A percentile compares a stretch with the other conserved stretches of the same genome.
Evolutionary conservation across 2,329 filamentous ascomycete species (phyloP).

Genomic region (Cercospora citrullina): DNA sequence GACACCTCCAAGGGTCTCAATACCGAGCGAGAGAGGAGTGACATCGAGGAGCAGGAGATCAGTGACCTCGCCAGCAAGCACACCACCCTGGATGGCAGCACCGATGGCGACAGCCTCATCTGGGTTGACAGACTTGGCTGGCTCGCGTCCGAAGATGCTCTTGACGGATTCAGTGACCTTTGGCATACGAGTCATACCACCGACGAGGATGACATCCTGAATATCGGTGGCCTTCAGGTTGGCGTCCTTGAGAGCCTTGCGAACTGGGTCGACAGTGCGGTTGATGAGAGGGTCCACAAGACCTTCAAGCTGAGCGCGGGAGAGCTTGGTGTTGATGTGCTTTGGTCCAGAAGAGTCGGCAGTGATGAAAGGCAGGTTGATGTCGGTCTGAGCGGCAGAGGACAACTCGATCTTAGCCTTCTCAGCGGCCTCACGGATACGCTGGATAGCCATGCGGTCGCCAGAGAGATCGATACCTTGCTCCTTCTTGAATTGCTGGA

Average conservation of each 20-base stretch:
- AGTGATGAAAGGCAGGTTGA: conserved; percentile 98
- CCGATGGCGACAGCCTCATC: conserved; percentile 98
- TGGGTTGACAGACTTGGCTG: conserved; percentile 97
- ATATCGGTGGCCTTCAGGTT: conserved; percentile 88
- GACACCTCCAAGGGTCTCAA: conserved; percentile 96
- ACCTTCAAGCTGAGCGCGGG: conserved; percentile 86
- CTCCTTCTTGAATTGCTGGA: conserved; percentile 95
- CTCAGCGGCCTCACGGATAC: conserved; percentile 97
- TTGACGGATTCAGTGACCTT: conserved; percentile 97
- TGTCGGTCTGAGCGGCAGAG: conserved; percentile 91
- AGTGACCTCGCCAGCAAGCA: conserved; percentile 94
- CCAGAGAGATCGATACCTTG: conserved; percentile 83
- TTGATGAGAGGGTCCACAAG: conserved; percentile 87
- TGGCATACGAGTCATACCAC: conserved; percentile 99
- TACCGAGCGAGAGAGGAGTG: conserved; percentile 93
- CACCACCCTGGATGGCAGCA: conserved; percentile 95
- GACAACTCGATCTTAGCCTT: conserved; percentile 99
- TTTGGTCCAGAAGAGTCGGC: conserved; percentile 93
- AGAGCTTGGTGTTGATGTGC: conserved; percentile 97
- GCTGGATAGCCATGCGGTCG: conserved; percentile 98
- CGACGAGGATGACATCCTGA: conserved; percentile 95
- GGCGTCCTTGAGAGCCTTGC: conserved; percentile 96
- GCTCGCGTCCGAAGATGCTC: conserved; percentile 93
- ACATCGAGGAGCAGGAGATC: conserved; percentile 94
- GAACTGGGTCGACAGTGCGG: conserved; percentile 85